Percentiles rank a stretch among this genome's conserved stretches.
Evolutionary conservation across 2,329 filamentous ascomycete species (phyloP).

Genomic region (Neofusicoccum cordaticola): DNA sequence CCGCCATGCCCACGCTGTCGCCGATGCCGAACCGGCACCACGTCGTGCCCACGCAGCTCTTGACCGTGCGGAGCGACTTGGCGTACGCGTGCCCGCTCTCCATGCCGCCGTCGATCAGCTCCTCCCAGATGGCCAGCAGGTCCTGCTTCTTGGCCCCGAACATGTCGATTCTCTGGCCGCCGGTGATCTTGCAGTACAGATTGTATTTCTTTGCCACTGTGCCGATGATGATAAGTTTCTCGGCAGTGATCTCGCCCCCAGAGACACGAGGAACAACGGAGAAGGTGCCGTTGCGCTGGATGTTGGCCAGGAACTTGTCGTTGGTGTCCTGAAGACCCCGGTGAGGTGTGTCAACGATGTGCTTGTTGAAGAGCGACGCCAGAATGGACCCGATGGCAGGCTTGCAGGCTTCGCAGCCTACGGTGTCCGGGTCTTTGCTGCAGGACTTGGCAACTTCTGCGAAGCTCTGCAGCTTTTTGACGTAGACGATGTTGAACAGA

Average conservation of each 20-base stretch:
- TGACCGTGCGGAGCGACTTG: conserved; percentile 83
- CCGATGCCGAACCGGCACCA: conserved; percentile 90
- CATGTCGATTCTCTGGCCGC: conserved; percentile 88
- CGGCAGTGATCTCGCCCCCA: conserved; percentile 82
- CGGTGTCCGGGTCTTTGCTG: conserved; percentile 67
- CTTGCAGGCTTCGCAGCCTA: conserved; percentile 85
- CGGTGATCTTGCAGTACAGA: conserved; percentile 89
- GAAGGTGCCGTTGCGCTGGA: conserved; percentile 88
- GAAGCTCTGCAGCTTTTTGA: conserved; percentile 73
- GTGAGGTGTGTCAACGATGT: conserved; percentile 68
- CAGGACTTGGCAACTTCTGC: conserved; percentile 73
- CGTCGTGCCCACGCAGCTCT: conserved; percentile 85
- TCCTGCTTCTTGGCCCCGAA: conserved; percentile 90
- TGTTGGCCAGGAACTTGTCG: conserved; percentile 82
- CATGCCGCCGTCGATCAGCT: conserved; percentile 78
- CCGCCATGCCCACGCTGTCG: conserved; percentile 87
- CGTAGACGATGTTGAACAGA: conserved; percentile 84
- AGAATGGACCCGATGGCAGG: conserved; percentile 79
- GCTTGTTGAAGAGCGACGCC: conserved; percentile 77
- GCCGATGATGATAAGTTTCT: conserved; percentile 80
- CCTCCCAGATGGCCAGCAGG: conserved; percentile 75
- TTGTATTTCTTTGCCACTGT: conserved; percentile 79
- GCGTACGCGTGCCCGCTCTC: conserved; percentile 90
- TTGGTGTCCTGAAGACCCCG: conserved; percentile 87
- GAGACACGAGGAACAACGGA: conserved; percentile 81